A percentile compares a stretch with the other conserved stretches of the same genome.
These are phyloP conservation scores for Atalantia buxifolia DNA, from an alignment of 345 rosid species.

Conservation along the genomic window DNA sequence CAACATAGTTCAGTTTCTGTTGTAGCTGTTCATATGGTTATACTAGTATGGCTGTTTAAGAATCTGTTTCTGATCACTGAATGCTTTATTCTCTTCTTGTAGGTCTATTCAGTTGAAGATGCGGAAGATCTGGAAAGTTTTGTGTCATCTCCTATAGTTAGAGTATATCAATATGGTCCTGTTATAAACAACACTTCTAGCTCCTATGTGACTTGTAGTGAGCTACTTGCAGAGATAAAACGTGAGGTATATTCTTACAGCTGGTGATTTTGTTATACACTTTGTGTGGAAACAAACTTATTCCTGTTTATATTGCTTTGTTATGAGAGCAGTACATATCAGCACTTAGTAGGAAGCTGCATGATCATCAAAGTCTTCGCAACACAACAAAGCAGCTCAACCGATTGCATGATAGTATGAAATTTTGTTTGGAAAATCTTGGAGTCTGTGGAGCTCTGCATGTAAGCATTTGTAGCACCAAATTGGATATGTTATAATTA, in stretches of 20 bases:
- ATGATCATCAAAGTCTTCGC: conserved; percentile 44
- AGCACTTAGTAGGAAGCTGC: conserved; percentile 43
- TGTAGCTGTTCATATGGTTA: background rate
- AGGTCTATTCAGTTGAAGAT: conserved; percentile 81
- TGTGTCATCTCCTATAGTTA: conserved; percentile 70
- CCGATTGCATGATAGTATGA: conserved; percentile 67
- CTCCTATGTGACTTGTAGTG: conserved; percentile 22
- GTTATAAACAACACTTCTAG: conserved; percentile 28
- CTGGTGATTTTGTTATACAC: conserved; percentile 7
- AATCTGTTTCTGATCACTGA: background rate
- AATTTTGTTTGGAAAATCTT: conserved; percentile 58
- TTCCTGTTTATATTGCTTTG: conserved; percentile 20
- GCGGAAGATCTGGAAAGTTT: conserved; percentile 56
- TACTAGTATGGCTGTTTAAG: conserved; percentile 3
- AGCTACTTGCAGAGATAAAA: conserved; percentile 51
- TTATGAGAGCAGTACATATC: conserved; percentile 61
- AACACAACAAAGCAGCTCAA: conserved; percentile 52
- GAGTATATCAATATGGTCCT: conserved; percentile 58
- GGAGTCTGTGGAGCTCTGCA: conserved; percentile 84
- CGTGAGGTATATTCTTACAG: conserved; percentile 44
- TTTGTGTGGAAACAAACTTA: conserved; percentile 17
- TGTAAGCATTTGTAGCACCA: conserved; percentile 38
- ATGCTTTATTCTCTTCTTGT: conserved; percentile 5
- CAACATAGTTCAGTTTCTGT: background rate
- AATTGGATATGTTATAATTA: conserved; percentile 8